A percentile compares a stretch with the other conserved stretches of the same genome.
Conservation (phyloP, 2,329 filamentous ascomycete species). For the Aureobasidium sp. region DNA sequence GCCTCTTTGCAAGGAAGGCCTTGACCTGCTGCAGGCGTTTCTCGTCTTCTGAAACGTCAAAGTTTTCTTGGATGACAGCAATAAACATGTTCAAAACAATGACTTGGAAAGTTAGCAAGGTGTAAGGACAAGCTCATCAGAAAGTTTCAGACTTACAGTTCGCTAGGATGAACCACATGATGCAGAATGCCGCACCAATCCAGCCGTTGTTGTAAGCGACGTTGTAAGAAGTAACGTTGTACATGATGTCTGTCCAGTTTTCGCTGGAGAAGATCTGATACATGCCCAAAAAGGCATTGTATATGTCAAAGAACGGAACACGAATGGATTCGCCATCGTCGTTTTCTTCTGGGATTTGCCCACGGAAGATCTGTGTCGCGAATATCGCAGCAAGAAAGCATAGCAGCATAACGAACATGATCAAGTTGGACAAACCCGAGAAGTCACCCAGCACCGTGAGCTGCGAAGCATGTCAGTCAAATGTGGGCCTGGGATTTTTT, state of each 20-base stretch:
- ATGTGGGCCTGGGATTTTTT: conserved; percentile 17
- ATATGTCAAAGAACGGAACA: conserved; percentile 83
- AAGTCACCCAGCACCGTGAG: conserved; percentile 82
- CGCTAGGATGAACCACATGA: conserved; percentile 90
- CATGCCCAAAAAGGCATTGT: conserved; percentile 95
- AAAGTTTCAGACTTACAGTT: conserved; percentile 46
- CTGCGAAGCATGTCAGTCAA: conserved; percentile 22
- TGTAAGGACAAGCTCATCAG: not conserved
- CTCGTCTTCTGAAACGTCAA: conserved; percentile 96
- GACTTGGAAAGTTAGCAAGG: conserved; percentile 35
- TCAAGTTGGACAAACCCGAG: conserved; percentile 84
- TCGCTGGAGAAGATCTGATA: conserved; percentile 95
- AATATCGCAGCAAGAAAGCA: conserved; percentile 93
- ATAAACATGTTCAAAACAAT: conserved; percentile 99
- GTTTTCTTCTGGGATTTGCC: conserved; percentile 64
- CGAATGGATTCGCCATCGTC: conserved; percentile 54
- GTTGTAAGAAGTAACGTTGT: conserved; percentile 68
- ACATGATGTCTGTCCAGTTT: conserved; percentile 87
- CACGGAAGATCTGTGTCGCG: conserved; percentile 85
- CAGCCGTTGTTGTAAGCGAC: conserved; percentile 65
- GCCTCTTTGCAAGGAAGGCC: conserved; percentile 85
- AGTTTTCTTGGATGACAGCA: conserved; percentile 99
- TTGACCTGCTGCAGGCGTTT: conserved; percentile 95
- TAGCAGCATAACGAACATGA: conserved; percentile 92
- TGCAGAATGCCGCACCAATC: conserved; percentile 86